Evolutionary conservation across 163 green algal species (phyloP).

Genomic region (Coccomyxa subellipsoidea): DNA sequence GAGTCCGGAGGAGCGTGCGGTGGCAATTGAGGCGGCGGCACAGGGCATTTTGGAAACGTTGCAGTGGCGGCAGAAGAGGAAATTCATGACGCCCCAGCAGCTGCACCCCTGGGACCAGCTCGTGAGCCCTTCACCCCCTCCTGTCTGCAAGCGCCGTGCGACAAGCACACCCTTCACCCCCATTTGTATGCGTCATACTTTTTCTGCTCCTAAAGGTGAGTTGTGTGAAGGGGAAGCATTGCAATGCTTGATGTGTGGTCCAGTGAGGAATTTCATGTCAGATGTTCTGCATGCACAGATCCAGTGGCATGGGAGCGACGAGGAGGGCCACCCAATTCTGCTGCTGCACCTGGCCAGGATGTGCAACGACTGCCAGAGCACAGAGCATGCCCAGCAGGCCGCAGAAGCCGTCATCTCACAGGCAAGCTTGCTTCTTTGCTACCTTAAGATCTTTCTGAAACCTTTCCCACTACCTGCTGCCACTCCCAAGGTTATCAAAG

Average conservation of each 20-base stretch:
- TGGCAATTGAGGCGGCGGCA: conserved; percentile 35
- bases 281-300: conserved; percentile 13
- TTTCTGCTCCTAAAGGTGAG: too few species aligned
- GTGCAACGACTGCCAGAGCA: conserved; percentile 21
- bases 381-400: conserved; percentile 24
- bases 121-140: conserved; percentile 14
- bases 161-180: too few species aligned
- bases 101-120: conserved; percentile 40
- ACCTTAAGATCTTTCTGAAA: neutral
- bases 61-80: conserved; percentile 30
- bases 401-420: conserved; percentile 26
- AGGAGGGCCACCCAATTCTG: conserved; percentile 41
- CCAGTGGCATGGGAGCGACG: conserved; percentile 37
- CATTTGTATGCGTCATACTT: too few species aligned
- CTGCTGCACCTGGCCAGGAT: conserved; percentile 36
- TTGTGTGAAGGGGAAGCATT: too few species aligned
- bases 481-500: too few species aligned
- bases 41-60: conserved; percentile 28
- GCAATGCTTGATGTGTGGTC: too few species aligned
- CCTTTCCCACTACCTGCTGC: neutral
- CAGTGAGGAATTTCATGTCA: too few species aligned
- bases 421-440: conserved; percentile 4
- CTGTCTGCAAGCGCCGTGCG: too few species aligned
- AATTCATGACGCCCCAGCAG: conserved; percentile 20
- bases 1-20: conserved; percentile 22